A percentile compares a stretch with the other conserved stretches of the same genome.
phyloP scores from a whole-genome alignment of 495 filamentous ascomycete genomes.

The Lepraria neglecta region DNA sequence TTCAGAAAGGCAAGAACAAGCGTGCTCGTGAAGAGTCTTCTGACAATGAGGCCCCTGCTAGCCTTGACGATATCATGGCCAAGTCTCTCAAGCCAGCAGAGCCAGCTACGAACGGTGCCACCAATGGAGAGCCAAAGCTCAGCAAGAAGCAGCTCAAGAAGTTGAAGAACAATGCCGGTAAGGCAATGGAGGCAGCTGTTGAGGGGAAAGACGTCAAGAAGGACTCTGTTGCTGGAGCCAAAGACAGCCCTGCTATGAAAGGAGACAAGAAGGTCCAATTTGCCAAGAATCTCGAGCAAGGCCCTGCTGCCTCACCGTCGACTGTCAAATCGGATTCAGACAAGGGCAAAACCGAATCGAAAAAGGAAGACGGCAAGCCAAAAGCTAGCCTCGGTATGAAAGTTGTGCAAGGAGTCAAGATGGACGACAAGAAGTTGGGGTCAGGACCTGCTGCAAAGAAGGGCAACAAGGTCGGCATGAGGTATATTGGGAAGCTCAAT shows the following conservation, averaged over 20 bases:
- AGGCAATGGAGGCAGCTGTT: constrained; percentile 54
- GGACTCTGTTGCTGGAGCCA: constrained; percentile 25
- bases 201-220: constrained; percentile 51
- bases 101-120: constrained; percentile 52
- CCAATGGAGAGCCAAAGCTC: constrained; percentile 57
- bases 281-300: constrained; percentile 96
- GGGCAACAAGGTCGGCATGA: constrained; percentile 80
- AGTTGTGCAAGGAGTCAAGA: constrained; percentile 75
- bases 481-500: constrained; percentile 94
- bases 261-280: constrained; percentile 96
- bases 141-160: constrained; percentile 99
- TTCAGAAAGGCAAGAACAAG: constrained; percentile 76
- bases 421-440: constrained; percentile 92
- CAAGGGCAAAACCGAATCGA: constrained; percentile 30
- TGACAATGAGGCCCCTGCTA: constrained; percentile 45
- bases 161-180: constrained; percentile 94
- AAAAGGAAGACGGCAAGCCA: constrained; percentile 46
- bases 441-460: constrained; percentile 73
- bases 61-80: constrained; percentile 69
- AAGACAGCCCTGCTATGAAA: constrained; percentile 49
- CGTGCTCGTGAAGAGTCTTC: constrained; percentile 60
- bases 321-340: constrained; percentile 34
- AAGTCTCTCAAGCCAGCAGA: constrained; percentile 55
- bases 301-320: constrained; percentile 64
- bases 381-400: constrained; percentile 60